Percentiles rank a stretch among this genome's conserved stretches.
phyloP scores from a whole-genome alignment of 192 early-diverging fungal genomes.

The Umbelopsis isabellina region DNA sequence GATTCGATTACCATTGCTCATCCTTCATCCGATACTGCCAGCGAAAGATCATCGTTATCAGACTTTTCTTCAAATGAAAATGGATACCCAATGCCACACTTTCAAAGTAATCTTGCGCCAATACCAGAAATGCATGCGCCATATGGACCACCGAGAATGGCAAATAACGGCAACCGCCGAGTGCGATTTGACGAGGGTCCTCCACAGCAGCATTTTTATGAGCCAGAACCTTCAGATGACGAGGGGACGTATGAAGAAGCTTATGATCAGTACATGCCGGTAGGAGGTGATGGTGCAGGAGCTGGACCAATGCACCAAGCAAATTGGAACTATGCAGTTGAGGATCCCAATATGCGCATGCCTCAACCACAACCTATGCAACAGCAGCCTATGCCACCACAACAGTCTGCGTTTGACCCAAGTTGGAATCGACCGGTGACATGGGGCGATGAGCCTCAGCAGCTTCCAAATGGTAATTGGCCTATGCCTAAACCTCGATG shows the following conservation, averaged over 20 bases:
- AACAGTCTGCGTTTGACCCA: background rate
- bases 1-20: constrained; percentile 8
- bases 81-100: background rate
- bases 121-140: background rate
- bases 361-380: background rate
- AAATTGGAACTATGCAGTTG: constrained; percentile 2
- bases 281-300: background rate
- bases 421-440: constrained; percentile 5
- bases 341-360: constrained; percentile 4
- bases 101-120: background rate
- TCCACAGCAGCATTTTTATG: constrained; percentile 10
- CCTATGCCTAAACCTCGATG: constrained; percentile 15
- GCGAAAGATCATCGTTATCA: constrained; percentile 5
- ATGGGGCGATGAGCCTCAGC: constrained; percentile 7
- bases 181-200: constrained; percentile 9
- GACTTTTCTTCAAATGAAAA: constrained; percentile 6
- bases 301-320: background rate
- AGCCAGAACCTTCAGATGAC: constrained; percentile 5
- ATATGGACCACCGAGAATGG: background rate
- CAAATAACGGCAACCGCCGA: background rate
- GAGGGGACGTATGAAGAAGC: background rate
- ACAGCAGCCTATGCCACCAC: constrained; percentile 1
- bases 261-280: constrained; percentile 1
- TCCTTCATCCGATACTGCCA: constrained; percentile 2
- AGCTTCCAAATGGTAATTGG: constrained; percentile 12